These are phyloP conservation scores for Abrus precatorius DNA, from an alignment of 306 rosid genomes.

Conservation along the genomic window DNA sequence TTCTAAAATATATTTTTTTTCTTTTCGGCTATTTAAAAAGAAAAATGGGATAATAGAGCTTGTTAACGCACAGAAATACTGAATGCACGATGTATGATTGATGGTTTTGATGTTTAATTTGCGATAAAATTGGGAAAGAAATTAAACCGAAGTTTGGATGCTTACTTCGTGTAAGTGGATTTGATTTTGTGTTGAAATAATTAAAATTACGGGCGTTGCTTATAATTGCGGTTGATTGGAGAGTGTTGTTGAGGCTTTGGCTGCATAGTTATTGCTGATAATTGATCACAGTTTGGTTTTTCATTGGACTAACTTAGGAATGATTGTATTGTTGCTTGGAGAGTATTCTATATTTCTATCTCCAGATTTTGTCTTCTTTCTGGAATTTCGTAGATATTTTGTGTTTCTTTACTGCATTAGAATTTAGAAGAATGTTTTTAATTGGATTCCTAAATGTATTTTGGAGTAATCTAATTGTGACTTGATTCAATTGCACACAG, in stretches of 20 bases:
- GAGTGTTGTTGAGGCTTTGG: slow-evolving; percentile 16
- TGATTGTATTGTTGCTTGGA: slow-evolving; percentile 3
- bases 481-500: not conserved
- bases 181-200: not conserved
- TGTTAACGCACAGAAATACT: not conserved
- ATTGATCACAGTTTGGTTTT: not conserved
- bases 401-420: not conserved
- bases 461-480: slow-evolving; percentile 12
- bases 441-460: not conserved
- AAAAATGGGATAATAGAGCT: not conserved
- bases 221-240: not conserved
- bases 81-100: not conserved
- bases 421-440: not conserved
- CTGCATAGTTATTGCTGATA: not conserved
- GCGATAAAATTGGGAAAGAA: not conserved
- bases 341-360: not conserved
- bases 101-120: not conserved
- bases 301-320: slow-evolving; percentile 8
- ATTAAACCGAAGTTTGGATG: not conserved
- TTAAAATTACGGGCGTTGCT: not conserved
- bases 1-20: not conserved
- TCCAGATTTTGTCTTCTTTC: not conserved
- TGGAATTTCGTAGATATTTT: not conserved
- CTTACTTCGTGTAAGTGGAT: not conserved
- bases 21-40: not conserved